These are phyloP conservation scores for Colletotrichum eleusines DNA, from an alignment of 2,329 filamentous ascomycete species.

Conservation along the genomic window DNA sequence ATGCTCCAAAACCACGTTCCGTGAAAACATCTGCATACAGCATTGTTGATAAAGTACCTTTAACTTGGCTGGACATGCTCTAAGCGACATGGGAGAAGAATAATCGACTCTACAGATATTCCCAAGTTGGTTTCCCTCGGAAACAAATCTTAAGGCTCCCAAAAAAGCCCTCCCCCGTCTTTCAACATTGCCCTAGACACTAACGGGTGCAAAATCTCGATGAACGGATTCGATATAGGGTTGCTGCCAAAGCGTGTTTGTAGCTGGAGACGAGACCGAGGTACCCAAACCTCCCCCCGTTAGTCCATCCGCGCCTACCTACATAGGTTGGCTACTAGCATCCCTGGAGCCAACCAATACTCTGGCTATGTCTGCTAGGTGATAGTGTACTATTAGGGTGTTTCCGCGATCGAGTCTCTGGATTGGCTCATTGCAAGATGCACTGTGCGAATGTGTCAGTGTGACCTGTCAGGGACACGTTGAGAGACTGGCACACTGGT, in stretches of 20 bases:
- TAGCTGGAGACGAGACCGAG: constrained; percentile 9
- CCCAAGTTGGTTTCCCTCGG: not conserved
- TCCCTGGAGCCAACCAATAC: not conserved
- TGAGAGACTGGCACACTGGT: not conserved
- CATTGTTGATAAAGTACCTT: not conserved
- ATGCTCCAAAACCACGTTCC: not conserved
- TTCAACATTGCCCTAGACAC: constrained; percentile 12
- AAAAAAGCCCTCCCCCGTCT: too few relatives aligned
- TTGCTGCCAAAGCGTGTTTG: not conserved
- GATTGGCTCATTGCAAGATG: too few relatives aligned
- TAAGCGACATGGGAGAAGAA: not conserved
- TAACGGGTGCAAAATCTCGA: too few relatives aligned
- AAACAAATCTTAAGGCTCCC: not conserved
- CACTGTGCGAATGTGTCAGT: too few relatives aligned
- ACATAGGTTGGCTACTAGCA: not conserved
- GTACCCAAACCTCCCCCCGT: not conserved
- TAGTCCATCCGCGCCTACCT: not conserved
- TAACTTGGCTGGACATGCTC: not conserved
- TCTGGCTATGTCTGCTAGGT: not conserved
- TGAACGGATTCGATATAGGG: not conserved
- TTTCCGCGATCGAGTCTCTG: not conserved
- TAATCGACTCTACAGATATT: not conserved
- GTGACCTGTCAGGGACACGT: not conserved
- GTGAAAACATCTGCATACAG: too few relatives aligned
- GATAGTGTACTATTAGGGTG: too few relatives aligned